phyloP scores from a whole-genome alignment of 352 stramenopile species.

The Hyaloperonospora arabidopsidis region DNA sequence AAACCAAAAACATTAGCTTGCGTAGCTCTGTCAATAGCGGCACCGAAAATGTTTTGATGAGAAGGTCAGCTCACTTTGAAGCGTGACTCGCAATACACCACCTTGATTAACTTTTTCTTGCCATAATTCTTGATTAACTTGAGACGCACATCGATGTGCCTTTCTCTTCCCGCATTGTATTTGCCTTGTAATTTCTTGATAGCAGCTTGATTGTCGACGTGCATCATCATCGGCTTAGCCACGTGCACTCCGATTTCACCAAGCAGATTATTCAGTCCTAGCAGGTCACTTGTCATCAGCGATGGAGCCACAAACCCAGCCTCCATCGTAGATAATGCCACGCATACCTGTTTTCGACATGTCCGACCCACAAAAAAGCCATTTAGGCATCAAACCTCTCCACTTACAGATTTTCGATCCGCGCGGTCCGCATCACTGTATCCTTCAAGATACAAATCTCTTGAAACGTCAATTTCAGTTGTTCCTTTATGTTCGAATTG shows the following conservation, averaged over 20 bases:
- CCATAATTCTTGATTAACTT: constrained; percentile 16
- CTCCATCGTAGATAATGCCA: constrained; percentile 22
- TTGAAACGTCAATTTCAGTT: no score
- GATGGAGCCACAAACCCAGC: constrained; percentile 16
- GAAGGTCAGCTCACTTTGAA: constrained; percentile 9
- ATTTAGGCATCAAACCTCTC: neutral
- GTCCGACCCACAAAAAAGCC: neutral
- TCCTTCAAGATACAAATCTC: neutral
- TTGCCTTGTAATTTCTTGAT: constrained; percentile 11
- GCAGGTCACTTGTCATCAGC: constrained; percentile 7
- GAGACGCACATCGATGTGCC: constrained; percentile 13
- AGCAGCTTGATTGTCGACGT: constrained; percentile 14
- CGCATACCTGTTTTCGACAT: neutral
- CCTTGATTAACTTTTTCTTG: constrained; percentile 1
- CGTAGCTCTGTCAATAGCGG: constrained; percentile 2
- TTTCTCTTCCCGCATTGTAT: neutral
- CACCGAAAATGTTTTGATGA: constrained; percentile 10
- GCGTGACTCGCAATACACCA: constrained; percentile 1
- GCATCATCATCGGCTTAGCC: neutral
- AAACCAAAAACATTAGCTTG: neutral
- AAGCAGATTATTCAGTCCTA: constrained; percentile 8
- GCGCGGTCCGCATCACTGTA: neutral
- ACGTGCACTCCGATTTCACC: constrained; percentile 1
- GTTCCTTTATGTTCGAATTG: no score
- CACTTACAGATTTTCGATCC: neutral